Base-by-base conservation (phyloP, 192 early-diverging fungal species). In the Coemansia sp. region DNA sequence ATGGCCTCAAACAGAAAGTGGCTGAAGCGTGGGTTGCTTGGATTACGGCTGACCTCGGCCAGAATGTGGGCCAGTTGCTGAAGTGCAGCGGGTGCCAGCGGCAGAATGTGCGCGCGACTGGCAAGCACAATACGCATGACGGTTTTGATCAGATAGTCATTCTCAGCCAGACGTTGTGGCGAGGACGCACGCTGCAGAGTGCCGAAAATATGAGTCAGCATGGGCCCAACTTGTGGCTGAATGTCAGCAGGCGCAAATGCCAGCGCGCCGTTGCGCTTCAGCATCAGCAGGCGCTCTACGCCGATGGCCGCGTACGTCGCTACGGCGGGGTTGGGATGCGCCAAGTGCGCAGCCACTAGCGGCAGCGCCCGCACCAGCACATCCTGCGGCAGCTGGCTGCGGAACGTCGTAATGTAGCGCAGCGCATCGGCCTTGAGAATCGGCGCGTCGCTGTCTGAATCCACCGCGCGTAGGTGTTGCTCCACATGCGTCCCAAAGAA, bases 21-120 rank as follows among this genome's bases (percentile, higher is more conserved):
- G 74, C 92, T 98, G 89, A 99, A 99, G 34, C 86, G 89, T 1
- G 97, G 96, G 76, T 99, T 98, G 76, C 90, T 93, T 28, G 97
- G 97, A 73, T 99, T 99, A 67, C 88, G 87, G 77, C 90, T 89
- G 8, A 99, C 90, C 54, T 89, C 84, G 16, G 81, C 82, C 63
- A 98, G 83, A 53, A 97, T 92, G 21, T 73, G 77, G 1, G 89
- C 94, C 66, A 98, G 72, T 49, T 90, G 85, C 34, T 47, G 80
- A 68, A 96, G 85, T 34, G 94, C 82, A 4, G 89, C 83, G 34
- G 84, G 85, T 21, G 88, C 92, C 59, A 85, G 82, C 1, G 90
- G 87, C 49, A 86, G 56, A 56, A 95, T 87, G 56, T 90, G 86
- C 52, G 91, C 83, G 47, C 89, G 88, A 19, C 85, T 82, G 16